phyloP scores from a whole-genome alignment of 768 basidiomycete species.

The Lactarius vividus region DNA sequence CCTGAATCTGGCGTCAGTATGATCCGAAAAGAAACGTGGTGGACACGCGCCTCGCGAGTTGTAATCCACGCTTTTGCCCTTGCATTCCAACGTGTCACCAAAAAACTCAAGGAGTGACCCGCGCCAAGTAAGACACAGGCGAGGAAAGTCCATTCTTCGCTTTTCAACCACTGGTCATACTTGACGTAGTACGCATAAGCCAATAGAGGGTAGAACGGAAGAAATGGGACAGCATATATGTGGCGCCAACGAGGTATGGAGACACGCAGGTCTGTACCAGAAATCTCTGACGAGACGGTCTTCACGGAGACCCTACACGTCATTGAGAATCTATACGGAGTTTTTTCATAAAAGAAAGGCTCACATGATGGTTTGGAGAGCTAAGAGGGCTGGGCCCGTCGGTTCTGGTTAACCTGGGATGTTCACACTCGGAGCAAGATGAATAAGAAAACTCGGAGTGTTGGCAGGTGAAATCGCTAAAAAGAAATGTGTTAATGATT shows the following conservation, averaged over 20 bases:
- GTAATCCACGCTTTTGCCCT: slow-evolving; percentile 77
- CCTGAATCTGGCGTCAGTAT: slow-evolving; percentile 38
- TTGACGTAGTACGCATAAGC: slow-evolving; percentile 90
- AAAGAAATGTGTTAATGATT: neutral
- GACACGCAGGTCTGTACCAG: slow-evolving; percentile 61
- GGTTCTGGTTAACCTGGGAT: neutral
- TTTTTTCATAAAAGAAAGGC: neutral
- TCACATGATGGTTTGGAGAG: slow-evolving; percentile 9
- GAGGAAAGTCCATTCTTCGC: slow-evolving; percentile 98
- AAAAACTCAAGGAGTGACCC: slow-evolving; percentile 88
- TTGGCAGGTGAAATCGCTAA: neutral
- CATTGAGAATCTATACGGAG: neutral
- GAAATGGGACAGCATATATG: slow-evolving; percentile 72
- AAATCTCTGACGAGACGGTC: slow-evolving; percentile 66
- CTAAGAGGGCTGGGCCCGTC: neutral
- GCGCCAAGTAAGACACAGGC: slow-evolving; percentile 82
- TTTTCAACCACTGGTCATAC: slow-evolving; percentile 88
- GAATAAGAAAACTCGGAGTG: neutral
- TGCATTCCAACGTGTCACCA: slow-evolving; percentile 87
- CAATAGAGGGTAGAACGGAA: slow-evolving; percentile 77
- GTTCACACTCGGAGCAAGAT: neutral
- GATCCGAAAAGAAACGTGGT: slow-evolving; percentile 7
- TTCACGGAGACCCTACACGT: slow-evolving; percentile 42
- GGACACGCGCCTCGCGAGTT: slow-evolving; percentile 58
- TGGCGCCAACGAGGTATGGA: slow-evolving; percentile 67